phyloP scores from a whole-genome alignment of 352 stramenopile species.

The Phytophthora cryptogea region DNA sequence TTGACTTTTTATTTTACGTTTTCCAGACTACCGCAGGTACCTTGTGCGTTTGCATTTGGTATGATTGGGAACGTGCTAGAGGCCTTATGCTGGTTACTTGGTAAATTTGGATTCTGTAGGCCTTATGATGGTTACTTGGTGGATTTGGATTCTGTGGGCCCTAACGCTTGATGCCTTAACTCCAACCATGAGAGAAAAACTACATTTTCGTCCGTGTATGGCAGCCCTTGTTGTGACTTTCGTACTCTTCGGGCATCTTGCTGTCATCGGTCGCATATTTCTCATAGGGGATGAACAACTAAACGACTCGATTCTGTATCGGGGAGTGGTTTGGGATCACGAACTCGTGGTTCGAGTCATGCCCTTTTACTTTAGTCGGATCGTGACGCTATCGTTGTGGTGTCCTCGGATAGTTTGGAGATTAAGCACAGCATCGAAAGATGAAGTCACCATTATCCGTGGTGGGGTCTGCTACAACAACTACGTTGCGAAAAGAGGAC shows the following conservation, averaged over 20 bases:
- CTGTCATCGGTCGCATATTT: slow-evolving; percentile 4
- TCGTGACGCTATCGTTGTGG: slow-evolving; percentile 16
- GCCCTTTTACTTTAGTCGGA: slow-evolving; percentile 12
- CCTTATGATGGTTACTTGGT: background rate
- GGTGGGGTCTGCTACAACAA: too few species aligned
- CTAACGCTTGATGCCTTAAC: slow-evolving; percentile 30
- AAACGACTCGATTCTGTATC: slow-evolving; percentile 5
- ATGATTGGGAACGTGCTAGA: slow-evolving; percentile 5
- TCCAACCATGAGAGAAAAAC: slow-evolving; percentile 28
- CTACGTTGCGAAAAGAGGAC: too few species aligned
- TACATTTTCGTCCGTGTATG: slow-evolving; percentile 17
- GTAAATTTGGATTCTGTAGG: slow-evolving; percentile 14
- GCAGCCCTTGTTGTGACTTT: slow-evolving; percentile 1
- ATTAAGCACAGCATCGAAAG: background rate
- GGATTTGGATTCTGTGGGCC: slow-evolving; percentile 18
- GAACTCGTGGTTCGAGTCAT: slow-evolving; percentile 5
- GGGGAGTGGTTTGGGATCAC: background rate
- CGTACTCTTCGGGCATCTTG: slow-evolving; percentile 11
- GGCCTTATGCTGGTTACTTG: background rate
- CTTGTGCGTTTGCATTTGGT: background rate
- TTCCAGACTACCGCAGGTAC: slow-evolving; percentile 16
- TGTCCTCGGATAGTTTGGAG: slow-evolving; percentile 24
- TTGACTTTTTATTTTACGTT: slow-evolving; percentile 49
- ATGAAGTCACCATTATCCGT: too few species aligned
- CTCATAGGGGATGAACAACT: slow-evolving; percentile 1